These are phyloP conservation scores for Solanum peruvianum DNA, from an alignment of 257 asterid genomes.

Conservation along the genomic window DNA sequence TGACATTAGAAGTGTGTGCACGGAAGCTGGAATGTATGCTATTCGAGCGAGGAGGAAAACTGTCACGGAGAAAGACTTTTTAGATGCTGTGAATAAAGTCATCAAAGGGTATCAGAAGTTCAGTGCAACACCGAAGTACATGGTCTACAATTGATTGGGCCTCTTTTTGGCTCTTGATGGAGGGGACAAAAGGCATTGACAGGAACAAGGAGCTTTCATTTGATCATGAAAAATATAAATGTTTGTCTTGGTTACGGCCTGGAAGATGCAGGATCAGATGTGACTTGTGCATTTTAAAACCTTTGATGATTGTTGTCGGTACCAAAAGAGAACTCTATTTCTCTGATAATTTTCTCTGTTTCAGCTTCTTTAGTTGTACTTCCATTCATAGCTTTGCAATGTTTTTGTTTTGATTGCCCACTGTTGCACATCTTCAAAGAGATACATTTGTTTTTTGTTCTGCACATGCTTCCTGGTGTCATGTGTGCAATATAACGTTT, in stretches of 20 bases:
- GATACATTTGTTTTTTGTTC: neutral
- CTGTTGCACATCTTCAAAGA: neutral
- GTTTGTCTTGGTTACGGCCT: neutral
- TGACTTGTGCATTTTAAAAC: neutral
- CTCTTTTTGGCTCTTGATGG: neutral
- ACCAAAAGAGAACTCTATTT: neutral
- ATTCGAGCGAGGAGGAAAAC: conserved; percentile 89
- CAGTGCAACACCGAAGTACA: conserved; percentile 91
- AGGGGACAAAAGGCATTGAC: neutral
- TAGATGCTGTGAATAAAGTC: conserved; percentile 92
- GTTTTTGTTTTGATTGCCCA: neutral
- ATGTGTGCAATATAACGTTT: neutral
- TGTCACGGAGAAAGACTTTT: conserved; percentile 84
- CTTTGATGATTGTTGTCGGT: neutral
- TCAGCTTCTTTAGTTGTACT: neutral
- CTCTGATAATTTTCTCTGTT: neutral
- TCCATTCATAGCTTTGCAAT: neutral
- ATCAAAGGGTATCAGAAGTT: conserved; percentile 95
- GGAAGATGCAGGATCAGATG: neutral
- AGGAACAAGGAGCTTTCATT: neutral
- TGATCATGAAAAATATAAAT: neutral
- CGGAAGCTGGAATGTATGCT: conserved; percentile 93
- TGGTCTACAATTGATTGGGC: conserved; percentile 65
- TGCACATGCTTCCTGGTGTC: neutral
- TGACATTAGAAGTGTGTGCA: conserved; percentile 88